These are phyloP conservation scores for Monosporascus sp. DNA, from an alignment of 2,329 filamentous ascomycete species.

Conservation along the genomic window DNA sequence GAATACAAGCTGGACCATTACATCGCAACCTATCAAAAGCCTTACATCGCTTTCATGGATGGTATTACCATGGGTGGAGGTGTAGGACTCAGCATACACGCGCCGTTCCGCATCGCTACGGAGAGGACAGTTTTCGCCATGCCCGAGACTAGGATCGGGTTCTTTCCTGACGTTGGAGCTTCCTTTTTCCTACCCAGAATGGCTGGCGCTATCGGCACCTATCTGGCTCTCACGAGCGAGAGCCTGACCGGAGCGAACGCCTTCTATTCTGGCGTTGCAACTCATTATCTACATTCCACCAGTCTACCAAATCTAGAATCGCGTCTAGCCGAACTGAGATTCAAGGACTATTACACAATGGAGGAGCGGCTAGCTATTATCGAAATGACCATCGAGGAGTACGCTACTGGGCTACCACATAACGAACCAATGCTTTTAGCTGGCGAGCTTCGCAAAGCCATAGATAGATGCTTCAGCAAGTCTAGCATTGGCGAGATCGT, in stretches of 20 bases:
- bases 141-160: constrained; percentile 97
- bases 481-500: constrained; percentile 66
- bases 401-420: constrained; percentile 75
- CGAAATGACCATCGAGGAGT: constrained; percentile 88
- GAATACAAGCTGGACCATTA: constrained; percentile 97
- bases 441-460: constrained; percentile 68
- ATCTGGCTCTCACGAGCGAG: constrained; percentile 87
- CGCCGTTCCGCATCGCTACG: constrained; percentile 92
- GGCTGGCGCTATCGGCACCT: constrained; percentile 81
- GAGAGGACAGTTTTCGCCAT: constrained; percentile 95
- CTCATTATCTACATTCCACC: constrained; percentile 92
- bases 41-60: constrained; percentile 93
- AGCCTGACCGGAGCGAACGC: constrained; percentile 75
- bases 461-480: constrained; percentile 77
- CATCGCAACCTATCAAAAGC: constrained; percentile 89
- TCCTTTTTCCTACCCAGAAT: constrained; percentile 93
- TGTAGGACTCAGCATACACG: constrained; percentile 89
- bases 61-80: constrained; percentile 98
- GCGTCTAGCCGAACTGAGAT: constrained; percentile 82
- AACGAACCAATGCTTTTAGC: constrained; percentile 62
- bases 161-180: constrained; percentile 96
- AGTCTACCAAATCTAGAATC: constrained; percentile 74
- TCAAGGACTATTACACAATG: constrained; percentile 68
- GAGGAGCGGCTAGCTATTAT: constrained; percentile 64
- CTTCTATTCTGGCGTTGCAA: constrained; percentile 87